Conservation (phyloP, 805 yeast genomes). For the Wickerhamomyces bisporus region DNA sequence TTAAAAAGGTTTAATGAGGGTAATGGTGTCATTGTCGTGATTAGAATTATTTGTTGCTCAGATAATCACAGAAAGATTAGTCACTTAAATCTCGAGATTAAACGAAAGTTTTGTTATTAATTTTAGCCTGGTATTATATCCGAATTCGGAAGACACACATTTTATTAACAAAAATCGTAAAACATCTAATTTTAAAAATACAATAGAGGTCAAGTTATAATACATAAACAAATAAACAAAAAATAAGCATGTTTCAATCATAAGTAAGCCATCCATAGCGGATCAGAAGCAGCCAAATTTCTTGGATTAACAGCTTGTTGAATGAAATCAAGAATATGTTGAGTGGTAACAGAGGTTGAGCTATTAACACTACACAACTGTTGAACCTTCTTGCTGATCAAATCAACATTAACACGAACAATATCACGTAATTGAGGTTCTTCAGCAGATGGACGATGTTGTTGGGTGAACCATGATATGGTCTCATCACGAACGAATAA, state of each 20-base stretch:
- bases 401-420: slow-evolving; percentile 82
- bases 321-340: slow-evolving; percentile 82
- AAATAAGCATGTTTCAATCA: too few relatives aligned
- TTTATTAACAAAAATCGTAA: too few relatives aligned
- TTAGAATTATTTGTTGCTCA: background rate
- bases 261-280: slow-evolving; percentile 93
- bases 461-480: slow-evolving; percentile 87
- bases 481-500: slow-evolving; percentile 94
- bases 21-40: too few relatives aligned
- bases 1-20: background rate
- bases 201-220: background rate
- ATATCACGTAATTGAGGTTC: slow-evolving; percentile 82
- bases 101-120: too few relatives aligned
- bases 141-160: too few relatives aligned
- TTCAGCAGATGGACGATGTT: slow-evolving; percentile 77
- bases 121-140: too few relatives aligned
- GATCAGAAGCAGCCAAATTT: slow-evolving; percentile 85
- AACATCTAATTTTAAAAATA: background rate
- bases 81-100: too few relatives aligned
- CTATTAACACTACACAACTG: slow-evolving; percentile 64
- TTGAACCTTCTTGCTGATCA: slow-evolving; percentile 71
- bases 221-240: background rate
- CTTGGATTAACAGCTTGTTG: slow-evolving; percentile 95
- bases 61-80: too few relatives aligned
- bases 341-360: slow-evolving; percentile 66